Percentiles rank a stretch among this genome's conserved stretches.
Conservation (phyloP, 129 eudicot genomes). For the Lactuca sativa region DNA sequence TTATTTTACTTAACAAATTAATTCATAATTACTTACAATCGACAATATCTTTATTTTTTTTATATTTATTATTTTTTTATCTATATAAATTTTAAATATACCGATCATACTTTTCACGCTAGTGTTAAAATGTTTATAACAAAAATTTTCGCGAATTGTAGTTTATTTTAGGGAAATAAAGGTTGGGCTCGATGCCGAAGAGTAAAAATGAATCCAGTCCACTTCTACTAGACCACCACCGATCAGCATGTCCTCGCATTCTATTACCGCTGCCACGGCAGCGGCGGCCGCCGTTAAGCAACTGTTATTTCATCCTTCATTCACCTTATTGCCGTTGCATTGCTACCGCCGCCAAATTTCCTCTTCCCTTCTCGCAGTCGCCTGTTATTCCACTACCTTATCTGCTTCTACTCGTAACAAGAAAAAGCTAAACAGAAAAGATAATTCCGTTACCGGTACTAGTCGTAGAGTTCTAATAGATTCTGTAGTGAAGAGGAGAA, state of each 20-base stretch:
- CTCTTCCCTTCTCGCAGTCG: constrained; percentile 19
- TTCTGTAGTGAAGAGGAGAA: constrained; percentile 61
- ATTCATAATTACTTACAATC: too few species aligned
- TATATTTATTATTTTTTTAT: too few species aligned
- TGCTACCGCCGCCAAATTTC: constrained; percentile 21
- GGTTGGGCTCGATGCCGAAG: not conserved
- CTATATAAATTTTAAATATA: too few species aligned
- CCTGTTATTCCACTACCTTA: constrained; percentile 38
- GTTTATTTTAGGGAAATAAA: too few species aligned
- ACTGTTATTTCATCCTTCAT: constrained; percentile 15
- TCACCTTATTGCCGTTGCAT: constrained; percentile 7
- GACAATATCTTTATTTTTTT: too few species aligned
- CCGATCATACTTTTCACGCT: too few species aligned
- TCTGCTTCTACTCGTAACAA: constrained; percentile 22
- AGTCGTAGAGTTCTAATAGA: constrained; percentile 36
- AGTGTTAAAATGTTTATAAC: too few species aligned
- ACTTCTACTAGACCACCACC: not conserved
- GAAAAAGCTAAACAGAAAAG: constrained; percentile 29
- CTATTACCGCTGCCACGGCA: constrained; percentile 14
- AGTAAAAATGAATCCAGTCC: not conserved
- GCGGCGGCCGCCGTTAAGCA: constrained; percentile 37
- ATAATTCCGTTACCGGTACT: constrained; percentile 19
- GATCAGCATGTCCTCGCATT: constrained; percentile 30
- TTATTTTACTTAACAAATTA: too few species aligned
- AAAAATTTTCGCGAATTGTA: too few species aligned